phyloP scores from a whole-genome alignment of 2,329 filamentous ascomycete genomes.

The Colletotrichum sp. region DNA sequence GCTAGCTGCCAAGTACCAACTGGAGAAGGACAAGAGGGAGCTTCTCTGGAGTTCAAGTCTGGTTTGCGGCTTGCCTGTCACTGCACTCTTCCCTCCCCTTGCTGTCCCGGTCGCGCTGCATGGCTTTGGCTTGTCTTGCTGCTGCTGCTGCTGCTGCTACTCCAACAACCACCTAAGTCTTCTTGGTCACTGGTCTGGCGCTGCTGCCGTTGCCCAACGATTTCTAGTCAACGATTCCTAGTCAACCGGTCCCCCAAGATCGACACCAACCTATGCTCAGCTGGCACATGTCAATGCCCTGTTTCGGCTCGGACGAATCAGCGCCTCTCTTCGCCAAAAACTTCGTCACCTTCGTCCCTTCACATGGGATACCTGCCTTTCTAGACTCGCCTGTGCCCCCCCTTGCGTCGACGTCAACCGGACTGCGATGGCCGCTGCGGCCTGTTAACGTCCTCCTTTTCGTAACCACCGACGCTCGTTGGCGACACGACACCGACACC shows the following conservation, averaged over 20 bases:
- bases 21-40: not conserved
- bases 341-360: conserved; percentile 18
- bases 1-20: not conserved
- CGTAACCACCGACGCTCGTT: not conserved
- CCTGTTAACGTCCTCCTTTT: not conserved
- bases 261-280: conserved; percentile 10
- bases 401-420: conserved; percentile 10
- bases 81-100: not conserved
- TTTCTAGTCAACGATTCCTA: not conserved
- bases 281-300: conserved; percentile 22
- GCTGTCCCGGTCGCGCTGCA: not conserved
- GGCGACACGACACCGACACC: not conserved
- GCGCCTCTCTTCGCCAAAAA: conserved; percentile 6
- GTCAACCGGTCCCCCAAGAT: not conserved
- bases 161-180: not conserved
- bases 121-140: not conserved
- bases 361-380: conserved; percentile 10
- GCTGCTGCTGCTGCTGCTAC: not conserved
- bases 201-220: not conserved
- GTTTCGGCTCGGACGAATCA: conserved; percentile 20
- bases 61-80: not conserved
- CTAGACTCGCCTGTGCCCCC: not conserved
- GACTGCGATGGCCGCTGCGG: conserved; percentile 5
- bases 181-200: not conserved
- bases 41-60: not conserved